phyloP scores from a whole-genome alignment of 768 basidiomycete species.

The Pleurotus djamor region DNA sequence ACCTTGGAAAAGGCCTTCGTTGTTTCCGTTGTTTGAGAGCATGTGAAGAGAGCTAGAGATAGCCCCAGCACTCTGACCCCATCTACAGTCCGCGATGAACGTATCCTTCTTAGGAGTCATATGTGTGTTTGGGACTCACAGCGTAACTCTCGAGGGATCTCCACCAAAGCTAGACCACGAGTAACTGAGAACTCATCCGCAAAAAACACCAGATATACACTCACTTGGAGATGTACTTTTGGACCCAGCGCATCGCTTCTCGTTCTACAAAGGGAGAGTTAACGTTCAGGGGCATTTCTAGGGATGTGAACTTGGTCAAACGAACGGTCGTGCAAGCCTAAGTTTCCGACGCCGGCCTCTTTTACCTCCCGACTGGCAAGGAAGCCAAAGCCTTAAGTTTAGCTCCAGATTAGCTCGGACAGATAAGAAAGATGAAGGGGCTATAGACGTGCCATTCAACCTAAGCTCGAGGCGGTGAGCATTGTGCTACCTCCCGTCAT shows the following conservation, averaged over 20 bases:
- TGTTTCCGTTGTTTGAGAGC: slow-evolving; percentile 40
- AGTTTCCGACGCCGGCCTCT: no score
- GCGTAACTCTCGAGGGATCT: slow-evolving; percentile 58
- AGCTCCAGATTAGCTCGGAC: background rate
- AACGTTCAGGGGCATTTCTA: background rate
- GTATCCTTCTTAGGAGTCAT: no score
- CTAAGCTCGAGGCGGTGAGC: background rate
- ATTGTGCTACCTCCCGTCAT: background rate
- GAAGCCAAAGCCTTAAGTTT: slow-evolving; percentile 47
- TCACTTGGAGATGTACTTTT: slow-evolving; percentile 51
- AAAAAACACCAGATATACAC: background rate
- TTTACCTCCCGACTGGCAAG: no score
- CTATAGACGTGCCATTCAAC: background rate
- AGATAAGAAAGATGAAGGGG: no score
- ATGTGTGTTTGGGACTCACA: no score
- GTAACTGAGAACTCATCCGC: no score
- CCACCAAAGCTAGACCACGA: slow-evolving; percentile 50
- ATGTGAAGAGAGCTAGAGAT: slow-evolving; percentile 52
- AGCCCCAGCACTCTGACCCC: slow-evolving; percentile 48
- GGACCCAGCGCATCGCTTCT: slow-evolving; percentile 61
- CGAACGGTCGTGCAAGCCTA: slow-evolving; percentile 62
- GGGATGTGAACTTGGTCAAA: background rate
- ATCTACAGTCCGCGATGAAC: no score
- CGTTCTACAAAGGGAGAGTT: slow-evolving; percentile 48
- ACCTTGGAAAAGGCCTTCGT: slow-evolving; percentile 43